These are phyloP conservation scores for Diaporthe ampelina DNA, from an alignment of 2,329 filamentous ascomycete species.

Conservation along the genomic window DNA sequence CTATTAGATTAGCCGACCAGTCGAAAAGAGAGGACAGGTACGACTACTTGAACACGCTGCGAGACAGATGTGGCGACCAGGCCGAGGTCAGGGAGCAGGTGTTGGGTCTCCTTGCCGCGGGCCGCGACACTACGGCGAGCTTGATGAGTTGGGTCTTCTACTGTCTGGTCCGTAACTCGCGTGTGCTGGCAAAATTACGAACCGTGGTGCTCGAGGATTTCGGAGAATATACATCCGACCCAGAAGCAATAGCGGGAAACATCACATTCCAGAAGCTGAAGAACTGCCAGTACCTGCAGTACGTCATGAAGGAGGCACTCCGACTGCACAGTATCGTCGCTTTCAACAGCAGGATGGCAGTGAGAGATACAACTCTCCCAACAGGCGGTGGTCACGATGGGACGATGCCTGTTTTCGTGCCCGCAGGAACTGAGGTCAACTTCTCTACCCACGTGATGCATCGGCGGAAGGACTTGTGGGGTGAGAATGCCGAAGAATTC, in stretches of 20 bases:
- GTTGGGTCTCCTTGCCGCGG: neutral
- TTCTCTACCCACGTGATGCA: conserved; percentile 23
- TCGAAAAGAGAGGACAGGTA: neutral
- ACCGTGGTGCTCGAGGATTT: neutral
- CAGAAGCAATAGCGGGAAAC: conserved; percentile 31
- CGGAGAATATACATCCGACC: conserved; percentile 10
- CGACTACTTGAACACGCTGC: neutral
- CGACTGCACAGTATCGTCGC: conserved; percentile 35
- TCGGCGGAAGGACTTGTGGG: conserved; percentile 20
- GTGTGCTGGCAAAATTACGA: conserved; percentile 45
- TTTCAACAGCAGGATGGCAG: conserved; percentile 40
- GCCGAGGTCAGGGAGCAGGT: neutral
- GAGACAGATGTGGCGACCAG: neutral
- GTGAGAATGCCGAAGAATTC: neutral
- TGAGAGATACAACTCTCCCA: neutral
- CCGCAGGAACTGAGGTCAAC: neutral
- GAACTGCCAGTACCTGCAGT: conserved; percentile 58
- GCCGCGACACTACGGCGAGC: conserved; percentile 1
- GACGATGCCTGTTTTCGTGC: neutral
- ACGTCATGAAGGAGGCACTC: conserved; percentile 57
- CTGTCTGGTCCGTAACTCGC: conserved; percentile 40
- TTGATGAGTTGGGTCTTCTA: conserved; percentile 21
- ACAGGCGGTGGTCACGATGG: neutral
- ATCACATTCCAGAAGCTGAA: conserved; percentile 58
- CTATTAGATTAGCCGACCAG: neutral